phyloP scores from a whole-genome alignment of 1,139 yeast genomes.

The Suhomyces kunorum region DNA sequence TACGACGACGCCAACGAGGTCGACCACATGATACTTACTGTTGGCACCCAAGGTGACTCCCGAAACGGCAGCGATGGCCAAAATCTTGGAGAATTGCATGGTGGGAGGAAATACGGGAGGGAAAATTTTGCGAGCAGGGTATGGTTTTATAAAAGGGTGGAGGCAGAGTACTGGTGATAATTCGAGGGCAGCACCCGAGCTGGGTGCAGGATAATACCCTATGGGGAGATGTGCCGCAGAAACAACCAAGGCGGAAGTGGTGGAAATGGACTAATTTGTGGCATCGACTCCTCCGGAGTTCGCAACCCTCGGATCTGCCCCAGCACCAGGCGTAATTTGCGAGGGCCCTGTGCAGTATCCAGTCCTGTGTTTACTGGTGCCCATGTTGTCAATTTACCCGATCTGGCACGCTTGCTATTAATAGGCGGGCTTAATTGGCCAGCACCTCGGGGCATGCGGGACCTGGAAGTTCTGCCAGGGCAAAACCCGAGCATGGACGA shows the following conservation, averaged over 20 bases:
- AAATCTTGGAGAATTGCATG: slow-evolving; percentile 55
- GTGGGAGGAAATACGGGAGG: slow-evolving; percentile 12
- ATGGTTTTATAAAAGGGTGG: slow-evolving; percentile 13
- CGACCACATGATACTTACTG: slow-evolving; percentile 36
- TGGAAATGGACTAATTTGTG: slow-evolving; percentile 1
- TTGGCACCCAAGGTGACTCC: slow-evolving; percentile 48
- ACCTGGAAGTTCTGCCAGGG: too few relatives aligned
- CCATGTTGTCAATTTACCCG: slow-evolving; percentile 2
- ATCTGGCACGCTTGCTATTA: slow-evolving; percentile 1
- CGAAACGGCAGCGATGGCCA: slow-evolving; percentile 48
- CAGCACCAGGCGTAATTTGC: background rate
- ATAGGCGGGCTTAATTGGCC: background rate
- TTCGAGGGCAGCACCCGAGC: slow-evolving; percentile 9
- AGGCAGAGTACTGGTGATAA: slow-evolving; percentile 4
- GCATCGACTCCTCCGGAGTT: slow-evolving; percentile 2
- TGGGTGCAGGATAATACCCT: slow-evolving; percentile 5
- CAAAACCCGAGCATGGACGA: too few relatives aligned
- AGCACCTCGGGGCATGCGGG: background rate
- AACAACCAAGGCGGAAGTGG: slow-evolving; percentile 4
- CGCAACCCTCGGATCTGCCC: slow-evolving; percentile 3
- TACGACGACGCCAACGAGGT: too few relatives aligned
- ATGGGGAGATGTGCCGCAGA: slow-evolving; percentile 3
- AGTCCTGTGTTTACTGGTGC: background rate
- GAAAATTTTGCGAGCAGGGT: slow-evolving; percentile 7
- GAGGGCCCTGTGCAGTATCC: background rate